phyloP scores from a whole-genome alignment of 441 rosid species.

The Erodium moschatum region DNA sequence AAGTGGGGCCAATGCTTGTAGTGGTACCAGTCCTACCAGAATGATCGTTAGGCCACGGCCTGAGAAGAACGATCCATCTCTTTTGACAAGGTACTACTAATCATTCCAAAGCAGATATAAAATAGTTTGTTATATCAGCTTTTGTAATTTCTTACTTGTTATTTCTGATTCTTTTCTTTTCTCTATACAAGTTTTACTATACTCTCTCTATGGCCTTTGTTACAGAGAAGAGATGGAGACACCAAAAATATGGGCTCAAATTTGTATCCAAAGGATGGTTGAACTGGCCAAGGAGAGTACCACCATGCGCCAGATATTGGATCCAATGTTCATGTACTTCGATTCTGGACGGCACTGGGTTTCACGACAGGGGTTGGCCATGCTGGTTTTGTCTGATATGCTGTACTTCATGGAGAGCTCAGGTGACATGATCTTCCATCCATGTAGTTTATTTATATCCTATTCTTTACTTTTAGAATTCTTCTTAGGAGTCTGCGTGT shows the following conservation, averaged over 20 bases:
- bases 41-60: slow-evolving; percentile 48
- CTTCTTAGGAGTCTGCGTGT: background rate
- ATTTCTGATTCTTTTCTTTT: background rate
- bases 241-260: slow-evolving; percentile 87
- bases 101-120: slow-evolving; percentile 2
- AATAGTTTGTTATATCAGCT: background rate
- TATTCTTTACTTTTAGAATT: background rate
- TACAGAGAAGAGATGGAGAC: slow-evolving; percentile 75
- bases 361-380: slow-evolving; percentile 65
- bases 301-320: slow-evolving; percentile 70
- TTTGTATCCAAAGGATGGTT: slow-evolving; percentile 85
- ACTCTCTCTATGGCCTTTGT: slow-evolving; percentile 12
- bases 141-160: background rate
- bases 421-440: slow-evolving; percentile 34
- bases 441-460: background rate
- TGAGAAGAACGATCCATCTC: slow-evolving; percentile 68
- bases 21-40: slow-evolving; percentile 48
- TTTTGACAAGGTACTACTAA: slow-evolving; percentile 54
- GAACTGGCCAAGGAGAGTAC: slow-evolving; percentile 85
- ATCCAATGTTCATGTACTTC: slow-evolving; percentile 76
- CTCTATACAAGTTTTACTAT: background rate
- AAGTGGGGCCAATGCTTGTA: slow-evolving; percentile 31
- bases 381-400: slow-evolving; percentile 74
- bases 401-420: slow-evolving; percentile 60
- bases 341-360: slow-evolving; percentile 71